phyloP scores from a whole-genome alignment of 1,284 basidiomycete genomes.

The Moniliophthora roreri region DNA sequence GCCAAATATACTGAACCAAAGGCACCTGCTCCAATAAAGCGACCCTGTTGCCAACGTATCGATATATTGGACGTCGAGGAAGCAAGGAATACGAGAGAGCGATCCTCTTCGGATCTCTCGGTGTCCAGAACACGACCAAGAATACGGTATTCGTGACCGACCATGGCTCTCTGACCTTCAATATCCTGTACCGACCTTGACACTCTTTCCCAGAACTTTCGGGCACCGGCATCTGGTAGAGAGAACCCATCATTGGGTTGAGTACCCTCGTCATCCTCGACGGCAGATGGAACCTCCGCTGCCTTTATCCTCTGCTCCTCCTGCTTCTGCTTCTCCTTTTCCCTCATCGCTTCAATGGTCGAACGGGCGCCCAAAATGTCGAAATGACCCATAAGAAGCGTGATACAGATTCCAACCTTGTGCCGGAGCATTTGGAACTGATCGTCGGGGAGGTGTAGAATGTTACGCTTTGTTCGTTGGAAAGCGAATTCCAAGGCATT shows the following conservation, averaged over 20 bases:
- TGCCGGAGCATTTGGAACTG: constrained; percentile 90
- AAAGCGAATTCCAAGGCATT: constrained; percentile 94
- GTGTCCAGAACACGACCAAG: constrained; percentile 91
- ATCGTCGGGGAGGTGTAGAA: constrained; percentile 84
- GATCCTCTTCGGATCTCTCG: constrained; percentile 82
- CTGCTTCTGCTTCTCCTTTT: constrained; percentile 86
- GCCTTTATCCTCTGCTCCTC: constrained; percentile 70
- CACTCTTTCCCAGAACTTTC: constrained; percentile 73
- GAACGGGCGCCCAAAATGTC: constrained; percentile 96
- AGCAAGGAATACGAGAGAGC: constrained; percentile 88
- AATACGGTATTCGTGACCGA: constrained; percentile 70
- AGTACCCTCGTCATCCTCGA: constrained; percentile 40
- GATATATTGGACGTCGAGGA: constrained; percentile 94
- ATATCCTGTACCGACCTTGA: constrained; percentile 59
- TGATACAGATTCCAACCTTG: constrained; percentile 97
- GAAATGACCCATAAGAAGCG: constrained; percentile 94
- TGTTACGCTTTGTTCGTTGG: constrained; percentile 87
- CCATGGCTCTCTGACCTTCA: constrained; percentile 59
- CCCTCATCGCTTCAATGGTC: constrained; percentile 83
- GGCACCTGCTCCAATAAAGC: constrained; percentile 96
- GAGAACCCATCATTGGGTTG: constrained; percentile 34
- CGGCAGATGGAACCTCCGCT: constrained; percentile 46
- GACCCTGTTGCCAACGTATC: constrained; percentile 97
- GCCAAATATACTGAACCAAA: constrained; percentile 98
- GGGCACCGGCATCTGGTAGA: constrained; percentile 64